A percentile compares a stretch with the other conserved stretches of the same genome.
These are phyloP conservation scores for Dacryopinax spathularia DNA, from an alignment of 768 basidiomycete genomes.

Conservation along the genomic window DNA sequence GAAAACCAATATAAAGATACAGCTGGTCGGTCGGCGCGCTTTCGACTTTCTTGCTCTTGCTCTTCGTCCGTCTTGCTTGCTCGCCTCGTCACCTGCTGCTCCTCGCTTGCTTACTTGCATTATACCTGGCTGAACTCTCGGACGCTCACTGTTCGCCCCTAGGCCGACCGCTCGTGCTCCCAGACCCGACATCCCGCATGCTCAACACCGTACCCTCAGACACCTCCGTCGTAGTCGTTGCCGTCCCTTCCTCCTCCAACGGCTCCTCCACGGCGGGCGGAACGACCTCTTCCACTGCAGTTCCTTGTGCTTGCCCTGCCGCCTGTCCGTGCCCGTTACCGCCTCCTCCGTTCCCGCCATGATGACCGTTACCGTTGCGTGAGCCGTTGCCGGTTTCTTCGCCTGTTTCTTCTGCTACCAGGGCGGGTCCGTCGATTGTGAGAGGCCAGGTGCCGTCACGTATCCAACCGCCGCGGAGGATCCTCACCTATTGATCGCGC, in stretches of 20 bases:
- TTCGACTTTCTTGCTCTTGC: background rate
- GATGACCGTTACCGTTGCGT: background rate
- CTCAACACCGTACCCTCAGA: background rate
- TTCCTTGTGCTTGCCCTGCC: too few species aligned
- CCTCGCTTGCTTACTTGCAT: too few species aligned
- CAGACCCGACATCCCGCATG: background rate
- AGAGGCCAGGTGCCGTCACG: constrained; percentile 17
- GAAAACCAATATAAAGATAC: background rate
- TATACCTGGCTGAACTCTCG: background rate
- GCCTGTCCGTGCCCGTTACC: background rate
- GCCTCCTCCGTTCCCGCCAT: background rate
- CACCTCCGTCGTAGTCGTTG: background rate
- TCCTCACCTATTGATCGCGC: constrained; percentile 12
- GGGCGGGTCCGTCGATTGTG: constrained; percentile 5
- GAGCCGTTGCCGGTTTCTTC: background rate
- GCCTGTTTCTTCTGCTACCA: background rate
- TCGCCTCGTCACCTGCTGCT: too few species aligned
- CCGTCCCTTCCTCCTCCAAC: background rate
- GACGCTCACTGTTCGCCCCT: background rate
- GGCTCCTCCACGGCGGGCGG: background rate
- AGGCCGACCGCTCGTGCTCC: background rate
- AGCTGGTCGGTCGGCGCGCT: background rate
- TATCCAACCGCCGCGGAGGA: constrained; percentile 16
- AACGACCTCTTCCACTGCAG: background rate
- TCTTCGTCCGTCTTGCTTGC: background rate